Base-by-base conservation (phyloP, 2,329 filamentous ascomycete species). In the Arthrinium phaeospermum region DNA sequence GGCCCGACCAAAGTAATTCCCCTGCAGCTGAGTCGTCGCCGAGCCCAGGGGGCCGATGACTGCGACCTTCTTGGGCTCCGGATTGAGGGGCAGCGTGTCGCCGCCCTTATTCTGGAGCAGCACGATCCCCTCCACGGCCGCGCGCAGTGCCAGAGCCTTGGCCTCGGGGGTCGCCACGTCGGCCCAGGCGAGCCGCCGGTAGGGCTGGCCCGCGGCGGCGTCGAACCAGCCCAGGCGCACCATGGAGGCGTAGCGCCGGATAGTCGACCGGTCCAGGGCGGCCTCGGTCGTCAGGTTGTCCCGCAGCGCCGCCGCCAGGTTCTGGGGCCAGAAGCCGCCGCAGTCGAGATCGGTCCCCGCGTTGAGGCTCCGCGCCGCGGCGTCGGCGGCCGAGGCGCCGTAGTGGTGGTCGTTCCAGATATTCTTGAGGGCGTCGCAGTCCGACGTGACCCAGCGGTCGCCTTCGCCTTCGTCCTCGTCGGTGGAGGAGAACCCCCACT, bases 401-500 rank as follows among this genome's bases (percentile, higher is more conserved):
- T 82, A 85, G 53, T 83, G 78, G 53, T 85, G 83, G 47, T 82
- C 79, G 22, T 78, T 82, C 74, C 84, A 90, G 70, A 92, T 86
- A 76, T 91, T 87, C 67, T 87, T 83, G 0, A 92, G 83, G 0
- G 91, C 87, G 72, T 91, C 90, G 75, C 92, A 93, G 77, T 93
- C 91, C 45, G 67, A 69, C n/a, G 86, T 89, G 0, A 89, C 90
- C 47, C 93, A 86, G 77, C 87, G 92, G 74, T 92, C 88, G 69
- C 90, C 86, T 41, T 24, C 30, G 8, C 13, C 53, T 1, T 30
- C 30, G 3, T 16, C 30, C 16, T 10, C 34, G 19, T 22, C 7
- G 6, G 57, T 41, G 19, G 89, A 84, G 0, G 86, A 88, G 86
- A 91, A 94, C 53, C 84, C 86, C 89, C 91, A 94, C 76, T 90